Evolutionary conservation across 345 rosid genomes (phyloP), one percentile per base, ranked within the genome.

Genomic region (Lepidium aucheri): DNA sequence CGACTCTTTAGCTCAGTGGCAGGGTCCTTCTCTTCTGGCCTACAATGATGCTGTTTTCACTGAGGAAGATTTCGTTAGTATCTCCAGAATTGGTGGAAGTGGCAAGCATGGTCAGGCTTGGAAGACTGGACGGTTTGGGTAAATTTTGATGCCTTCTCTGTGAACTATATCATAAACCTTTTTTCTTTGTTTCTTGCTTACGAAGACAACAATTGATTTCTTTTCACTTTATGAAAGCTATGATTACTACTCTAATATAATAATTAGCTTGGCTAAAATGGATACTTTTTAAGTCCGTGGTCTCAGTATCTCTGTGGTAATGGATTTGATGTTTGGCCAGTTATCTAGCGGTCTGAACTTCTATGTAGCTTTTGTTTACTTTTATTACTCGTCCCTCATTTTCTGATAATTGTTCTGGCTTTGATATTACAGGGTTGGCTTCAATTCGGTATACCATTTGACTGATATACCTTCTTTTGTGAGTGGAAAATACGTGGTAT

Each of bases 121-220:
- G 86, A 92, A 87, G 79, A 92, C 96, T 8, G 98, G 98, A 8
- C 84, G 98, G 55, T 92, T 92, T 68, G 98, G 98, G 93, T 87
- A 78, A 6, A 16, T 46, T 58, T 51, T 0, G 52, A 35, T 34
- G 44, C 20, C 7, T 59, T 33, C 18, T 55, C 32, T 52, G 4
- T 73, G 39, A 41, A 35, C 38, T 17, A 10, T 34, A 28, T 28
- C 5, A 8, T 12, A 7, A 30, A 26, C 32, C 20, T 10, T 20
- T 34, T 7, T 15, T 5, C 28, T 12, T 28, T 39, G 35, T 55
- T 55, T 42, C 54, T 52, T 61, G 39, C 62, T 40, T 35, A n/a
- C 54, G 57, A 45, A 70, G 75, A 56, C 9, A 44, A 11, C 20
- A 5, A 11, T 49, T 36, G 26, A 50, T 11, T 47, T 34, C 14